Base-by-base conservation (phyloP, 208 protist genomes). In the Crithidia sp. region DNA sequence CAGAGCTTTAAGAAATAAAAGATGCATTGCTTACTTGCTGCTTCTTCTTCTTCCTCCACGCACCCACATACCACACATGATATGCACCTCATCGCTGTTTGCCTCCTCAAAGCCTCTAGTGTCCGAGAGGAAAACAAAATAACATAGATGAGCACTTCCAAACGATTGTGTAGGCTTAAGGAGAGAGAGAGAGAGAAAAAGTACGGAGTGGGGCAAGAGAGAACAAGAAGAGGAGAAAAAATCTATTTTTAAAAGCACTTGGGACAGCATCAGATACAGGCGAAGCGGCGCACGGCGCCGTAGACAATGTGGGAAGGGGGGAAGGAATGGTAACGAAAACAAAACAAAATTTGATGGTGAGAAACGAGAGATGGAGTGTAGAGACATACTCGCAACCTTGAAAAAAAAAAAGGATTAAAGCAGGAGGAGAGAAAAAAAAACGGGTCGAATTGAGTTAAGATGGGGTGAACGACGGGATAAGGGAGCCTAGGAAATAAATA, bases 181-280 rank as follows among this genome's bases (percentile, higher is more conserved):
- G 36, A 61, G 36, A 61, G 56, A 61, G 36, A 61, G 56, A 36
- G 7, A 41, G 14, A 61, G 36, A 43, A 37, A 61, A 40, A 37
- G 37, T 12, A 37, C 7, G 56, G 8, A 37, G 37, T 8, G 40
- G 36, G 36, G 14, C 7, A 14, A 28, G 6, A 61, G 13, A 41
- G 37, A 14, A 61, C 7, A 57, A 63, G 40, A 63, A 47, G 43
- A 17, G 19, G 45, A 16, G 28, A 40, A 13, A 47, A 13, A 63
- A 43, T 36, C 9, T 14, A 49, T 49, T 49, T 14, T 14, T 49
- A 49, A 14, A 14, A 49, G 9, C 9, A 14, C 12, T 49, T 49
- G 8, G 3, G 45, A 43, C 37, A 63, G 5, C 13, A 49, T 19
- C 14, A 49, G 9, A 63, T 49, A 49, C 10, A 36, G n/a, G n/a